These are phyloP conservation scores for Rhododendron kiyosumense DNA, from an alignment of 148 eudicot genomes.

Conservation along the genomic window DNA sequence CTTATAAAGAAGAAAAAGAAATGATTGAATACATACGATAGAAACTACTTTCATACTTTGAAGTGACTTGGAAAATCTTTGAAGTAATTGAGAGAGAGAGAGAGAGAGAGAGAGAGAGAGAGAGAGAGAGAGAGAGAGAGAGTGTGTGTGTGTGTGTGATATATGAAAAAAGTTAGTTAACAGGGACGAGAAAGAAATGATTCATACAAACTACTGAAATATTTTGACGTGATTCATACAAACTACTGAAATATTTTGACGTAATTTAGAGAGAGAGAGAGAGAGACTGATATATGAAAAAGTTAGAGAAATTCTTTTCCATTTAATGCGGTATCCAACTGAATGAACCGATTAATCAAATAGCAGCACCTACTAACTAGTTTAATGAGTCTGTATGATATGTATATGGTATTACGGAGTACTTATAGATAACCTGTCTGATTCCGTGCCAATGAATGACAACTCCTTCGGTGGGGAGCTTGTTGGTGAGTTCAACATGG, in stretches of 20 bases:
- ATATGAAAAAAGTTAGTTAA: no score
- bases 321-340: not conserved
- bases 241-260: not conserved
- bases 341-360: not conserved
- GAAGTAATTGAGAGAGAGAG: no score
- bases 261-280: not conserved
- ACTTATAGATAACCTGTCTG: slow-evolving; percentile 43
- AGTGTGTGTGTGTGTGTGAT: no score
- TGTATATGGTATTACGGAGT: not conserved
- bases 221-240: not conserved
- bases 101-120: no score
- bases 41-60: not conserved
- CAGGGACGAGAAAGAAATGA: no score
- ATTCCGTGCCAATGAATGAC: slow-evolving; percentile 97
- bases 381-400: not conserved
- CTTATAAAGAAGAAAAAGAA: no score
- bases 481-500: slow-evolving; percentile 56
- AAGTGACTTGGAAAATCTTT: not conserved
- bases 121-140: no score
- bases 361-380: not conserved
- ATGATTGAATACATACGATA: no score
- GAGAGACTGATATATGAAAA: not conserved
- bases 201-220: no score
- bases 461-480: slow-evolving; percentile 70
- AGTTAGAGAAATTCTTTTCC: not conserved